Evolutionary conservation across 495 filamentous ascomycete genomes (phyloP).

Genomic region (Melanomma pulvis-pyrius): DNA sequence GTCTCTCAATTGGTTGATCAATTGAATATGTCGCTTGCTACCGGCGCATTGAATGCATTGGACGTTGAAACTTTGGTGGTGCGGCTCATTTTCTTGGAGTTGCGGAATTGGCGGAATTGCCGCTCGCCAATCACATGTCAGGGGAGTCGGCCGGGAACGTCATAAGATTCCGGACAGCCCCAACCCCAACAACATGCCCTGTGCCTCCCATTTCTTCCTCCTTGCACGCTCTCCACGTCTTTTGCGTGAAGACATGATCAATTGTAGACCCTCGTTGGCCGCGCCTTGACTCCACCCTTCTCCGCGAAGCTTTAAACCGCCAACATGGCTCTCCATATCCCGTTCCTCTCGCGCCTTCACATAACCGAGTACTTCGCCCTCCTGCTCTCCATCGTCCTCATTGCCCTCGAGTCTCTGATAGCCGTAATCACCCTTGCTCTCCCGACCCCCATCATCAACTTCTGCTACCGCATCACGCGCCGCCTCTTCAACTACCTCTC

Average conservation of each 20-base stretch:
- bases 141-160: slow-evolving; percentile 3
- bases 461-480: slow-evolving; percentile 82
- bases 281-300: neutral
- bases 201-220: neutral
- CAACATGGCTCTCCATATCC: slow-evolving; percentile 67
- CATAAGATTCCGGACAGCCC: neutral
- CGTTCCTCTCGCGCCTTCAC: slow-evolving; percentile 81
- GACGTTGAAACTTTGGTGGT: neutral
- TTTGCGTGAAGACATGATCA: neutral
- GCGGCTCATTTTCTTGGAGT: neutral
- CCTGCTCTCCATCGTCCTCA: slow-evolving; percentile 75
- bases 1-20: slow-evolving; percentile 4
- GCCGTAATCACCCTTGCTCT: slow-evolving; percentile 88
- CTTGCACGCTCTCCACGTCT: neutral
- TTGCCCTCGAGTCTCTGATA: slow-evolving; percentile 78
- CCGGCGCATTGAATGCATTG: slow-evolving; percentile 9
- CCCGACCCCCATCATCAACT: slow-evolving; percentile 68
- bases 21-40: neutral
- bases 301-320: neutral
- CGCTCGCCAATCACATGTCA: slow-evolving; percentile 16
- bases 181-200: slow-evolving; percentile 13
- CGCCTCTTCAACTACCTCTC: slow-evolving; percentile 79
- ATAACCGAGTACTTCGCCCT: slow-evolving; percentile 87
- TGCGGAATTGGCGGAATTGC: neutral
- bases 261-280: neutral